These are phyloP conservation scores for Penicilliopsis zonata DNA, from an alignment of 495 filamentous ascomycete species.

Conservation along the genomic window DNA sequence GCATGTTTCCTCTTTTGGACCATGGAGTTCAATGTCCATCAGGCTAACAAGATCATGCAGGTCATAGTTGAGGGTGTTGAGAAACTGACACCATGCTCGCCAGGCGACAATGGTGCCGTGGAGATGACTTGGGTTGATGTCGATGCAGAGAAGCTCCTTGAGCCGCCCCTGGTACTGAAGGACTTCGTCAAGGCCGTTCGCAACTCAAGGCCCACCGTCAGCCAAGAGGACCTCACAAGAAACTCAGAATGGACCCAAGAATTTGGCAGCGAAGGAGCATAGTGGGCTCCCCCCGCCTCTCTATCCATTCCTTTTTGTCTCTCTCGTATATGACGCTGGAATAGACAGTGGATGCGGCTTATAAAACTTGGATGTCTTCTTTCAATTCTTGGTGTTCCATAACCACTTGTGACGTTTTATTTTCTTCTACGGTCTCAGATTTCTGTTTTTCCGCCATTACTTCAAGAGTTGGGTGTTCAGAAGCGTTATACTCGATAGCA, in stretches of 20 bases:
- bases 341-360: too few relatives aligned
- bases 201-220: slow-evolving; percentile 78
- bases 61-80: slow-evolving; percentile 57
- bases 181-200: slow-evolving; percentile 93
- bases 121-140: slow-evolving; percentile 94
- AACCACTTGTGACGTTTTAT: not conserved
- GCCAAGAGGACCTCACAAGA: slow-evolving; percentile 62
- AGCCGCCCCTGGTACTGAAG: slow-evolving; percentile 75
- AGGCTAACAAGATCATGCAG: too few relatives aligned
- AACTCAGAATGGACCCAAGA: slow-evolving; percentile 93
- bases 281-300: slow-evolving; percentile 5
- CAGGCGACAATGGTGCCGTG: slow-evolving; percentile 69
- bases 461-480: slow-evolving; percentile 15
- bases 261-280: slow-evolving; percentile 88
- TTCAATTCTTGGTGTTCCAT: not conserved
- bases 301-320: too few relatives aligned
- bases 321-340: too few relatives aligned
- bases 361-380: not conserved
- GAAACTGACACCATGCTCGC: slow-evolving; percentile 86
- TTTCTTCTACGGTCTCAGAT: slow-evolving; percentile 1
- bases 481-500: slow-evolving; percentile 20
- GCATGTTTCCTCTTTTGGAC: too few relatives aligned
- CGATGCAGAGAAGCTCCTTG: slow-evolving; percentile 67
- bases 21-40: too few relatives aligned
- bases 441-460: slow-evolving; percentile 1